Base-by-base conservation (phyloP, 495 filamentous ascomycete genomes). In the Talaromyces liani region DNA sequence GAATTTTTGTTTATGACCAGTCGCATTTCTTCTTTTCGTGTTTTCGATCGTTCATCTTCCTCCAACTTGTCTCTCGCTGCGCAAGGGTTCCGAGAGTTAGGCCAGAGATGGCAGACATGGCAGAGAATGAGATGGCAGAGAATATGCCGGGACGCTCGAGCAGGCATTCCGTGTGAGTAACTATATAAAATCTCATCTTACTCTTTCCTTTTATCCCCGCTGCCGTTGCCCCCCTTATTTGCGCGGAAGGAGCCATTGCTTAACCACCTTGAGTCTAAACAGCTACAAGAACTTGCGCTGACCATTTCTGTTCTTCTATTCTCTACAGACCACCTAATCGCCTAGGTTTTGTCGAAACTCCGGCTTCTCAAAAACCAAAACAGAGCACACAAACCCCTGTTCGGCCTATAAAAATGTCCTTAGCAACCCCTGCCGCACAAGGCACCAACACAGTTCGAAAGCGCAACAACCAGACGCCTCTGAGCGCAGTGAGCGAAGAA, bases 281-380 rank as follows among this genome's bases (percentile, higher is more conserved):
- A 55, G 34, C 16, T 55, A 12, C 45, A 18, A 18, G 45, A 49
- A 49, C 45, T 4, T 49, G 45, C 45, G 18, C 45, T 49, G n/a
- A 63, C 58, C 36, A 55, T 63, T 8, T 16, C 54, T n/a, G 55
- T 63, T 49, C 47, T 49, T 33, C 55, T 62, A 45, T 53, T 20
- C 18, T 45, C 27, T 55, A 9, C 58, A 88, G 85, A 70, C 86
- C 84, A 73, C 79, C 82, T 63, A 79, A 82, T 33, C 79, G 81
- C 58, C 79, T 79, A 39, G 83, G 81, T 59, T 85, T 80, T 64
- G 79, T 86, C 60, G 83, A 84, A 65, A 86, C 85, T 14, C 83
- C 85, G 60, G 73, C 80, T 58, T 73, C 76, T 64, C 73, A 81
- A 70, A 60, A 77, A 36, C 8, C 69, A 41, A 75, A 80, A 65